Evolutionary conservation across 2,329 filamentous ascomycete genomes (phyloP), one percentile per base, ranked within the genome.

Genomic region (Monascus ruber): DNA sequence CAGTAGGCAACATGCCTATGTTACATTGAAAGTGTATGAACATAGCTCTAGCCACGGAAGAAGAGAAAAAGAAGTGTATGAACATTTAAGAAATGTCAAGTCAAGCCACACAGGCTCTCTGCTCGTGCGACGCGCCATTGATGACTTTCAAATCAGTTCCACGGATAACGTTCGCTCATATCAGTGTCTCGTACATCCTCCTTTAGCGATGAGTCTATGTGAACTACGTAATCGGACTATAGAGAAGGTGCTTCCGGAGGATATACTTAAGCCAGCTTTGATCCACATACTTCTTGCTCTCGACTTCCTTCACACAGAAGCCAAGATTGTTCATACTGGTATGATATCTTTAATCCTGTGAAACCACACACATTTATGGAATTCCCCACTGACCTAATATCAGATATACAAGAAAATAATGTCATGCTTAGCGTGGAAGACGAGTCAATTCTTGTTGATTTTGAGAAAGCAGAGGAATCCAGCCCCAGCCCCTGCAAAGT

Each of bases 371-470:
- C 24, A 9, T n/a, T 37, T 5, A 11, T n/a, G 5, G 31, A 33
- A 8, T 28, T 36, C 6, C 24, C n/a, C 31, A 26, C 28, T 31
- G 33, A 26, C 24, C 32, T 26, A 4, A 29, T 47, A 24, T n/a
- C 11, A 55, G 54, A 57, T 42, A 42, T 58, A 31, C 45, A 55
- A 41, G 45, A 51, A 36, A 48, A 52, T n/a, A 55, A 57, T 24
- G 46, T 55, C 17, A 47, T 57, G 43, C 46, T 56, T 17, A 39
- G 42, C 27, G 42, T 54, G 26, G 49, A 49, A 11, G 48, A 56
- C 45, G 35, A 51, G 36, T 49, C 44, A 31, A 47, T 55, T 33
- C 47, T 57, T 2, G 36, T 40, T 6, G 38, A 49, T 37, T 55
- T 56, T 38, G 50, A 53, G 38, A 34, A 51, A 32, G 38, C 24